These are phyloP conservation scores for Hypoxylon sp. DNA, from an alignment of 2,329 filamentous ascomycete species.

Conservation along the genomic window DNA sequence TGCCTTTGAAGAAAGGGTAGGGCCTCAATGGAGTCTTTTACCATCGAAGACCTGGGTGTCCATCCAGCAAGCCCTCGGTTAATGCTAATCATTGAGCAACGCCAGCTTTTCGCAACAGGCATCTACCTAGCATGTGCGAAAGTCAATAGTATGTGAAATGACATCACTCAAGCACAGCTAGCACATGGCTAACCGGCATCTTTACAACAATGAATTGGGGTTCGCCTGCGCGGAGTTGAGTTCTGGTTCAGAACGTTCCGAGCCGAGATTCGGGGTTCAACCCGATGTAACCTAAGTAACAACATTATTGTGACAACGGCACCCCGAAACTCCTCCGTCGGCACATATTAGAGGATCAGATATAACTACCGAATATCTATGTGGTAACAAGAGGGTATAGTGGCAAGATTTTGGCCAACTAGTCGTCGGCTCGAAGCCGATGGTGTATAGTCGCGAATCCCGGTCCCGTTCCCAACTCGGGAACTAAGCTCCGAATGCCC, in stretches of 20 bases:
- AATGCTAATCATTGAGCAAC: not conserved
- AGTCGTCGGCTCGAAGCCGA: not conserved
- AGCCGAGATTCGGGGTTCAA: slow-evolving; percentile 3
- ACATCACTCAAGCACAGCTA: slow-evolving; percentile 6
- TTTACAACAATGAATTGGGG: not conserved
- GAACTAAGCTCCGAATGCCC: slow-evolving; percentile 4
- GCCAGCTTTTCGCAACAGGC: slow-evolving; percentile 1
- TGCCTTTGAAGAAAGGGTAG: not conserved
- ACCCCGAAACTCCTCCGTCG: not conserved
- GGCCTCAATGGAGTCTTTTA: not conserved
- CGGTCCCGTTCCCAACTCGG: slow-evolving; percentile 10
- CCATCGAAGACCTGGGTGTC: not conserved
- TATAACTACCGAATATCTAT: not conserved
- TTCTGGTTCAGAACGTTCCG: not conserved
- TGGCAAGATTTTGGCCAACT: not conserved
- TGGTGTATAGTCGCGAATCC: slow-evolving; percentile 1
- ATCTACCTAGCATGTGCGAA: not conserved
- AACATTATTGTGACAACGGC: not conserved
- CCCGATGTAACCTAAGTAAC: slow-evolving; percentile 12
- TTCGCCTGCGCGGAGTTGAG: slow-evolving; percentile 1
- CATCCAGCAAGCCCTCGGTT: not conserved
- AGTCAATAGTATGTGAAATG: slow-evolving; percentile 10
- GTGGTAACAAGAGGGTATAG: not conserved
- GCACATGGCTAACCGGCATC: not conserved
- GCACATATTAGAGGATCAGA: not conserved